Conservation (phyloP, 768 basidiomycete species). For the Serendipita vermifera region DNA sequence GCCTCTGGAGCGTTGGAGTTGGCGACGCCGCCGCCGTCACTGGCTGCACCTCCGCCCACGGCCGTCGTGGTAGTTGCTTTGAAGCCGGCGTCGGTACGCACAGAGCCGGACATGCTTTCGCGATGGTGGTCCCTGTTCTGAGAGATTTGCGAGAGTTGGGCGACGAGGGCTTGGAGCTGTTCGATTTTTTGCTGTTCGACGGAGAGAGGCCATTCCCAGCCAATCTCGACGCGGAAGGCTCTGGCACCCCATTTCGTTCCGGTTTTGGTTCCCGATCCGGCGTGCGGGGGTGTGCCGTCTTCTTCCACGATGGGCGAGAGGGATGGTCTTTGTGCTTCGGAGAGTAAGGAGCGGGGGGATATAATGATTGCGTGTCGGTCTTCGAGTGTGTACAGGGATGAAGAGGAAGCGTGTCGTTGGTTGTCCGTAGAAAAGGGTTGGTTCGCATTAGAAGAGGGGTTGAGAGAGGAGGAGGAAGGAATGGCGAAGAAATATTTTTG, state of each 20-base stretch:
- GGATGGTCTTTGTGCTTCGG: not conserved
- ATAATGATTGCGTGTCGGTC: constrained; percentile 8
- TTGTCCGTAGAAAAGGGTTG: too few relatives aligned
- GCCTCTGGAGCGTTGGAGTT: not conserved
- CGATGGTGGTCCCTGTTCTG: too few relatives aligned
- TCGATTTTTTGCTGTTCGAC: not conserved
- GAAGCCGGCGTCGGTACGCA: too few relatives aligned
- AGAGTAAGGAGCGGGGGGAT: not conserved
- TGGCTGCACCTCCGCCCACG: not conserved
- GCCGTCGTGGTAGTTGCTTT: too few relatives aligned
- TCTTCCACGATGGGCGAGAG: not conserved
- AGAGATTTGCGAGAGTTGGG: not conserved
- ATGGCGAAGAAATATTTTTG: not conserved
- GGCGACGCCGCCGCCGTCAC: not conserved
- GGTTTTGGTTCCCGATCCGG: too few relatives aligned
- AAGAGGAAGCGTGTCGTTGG: too few relatives aligned
- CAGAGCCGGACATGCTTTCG: too few relatives aligned
- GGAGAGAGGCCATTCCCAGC: not conserved
- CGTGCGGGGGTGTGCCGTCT: too few relatives aligned
- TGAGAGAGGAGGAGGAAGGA: too few relatives aligned
- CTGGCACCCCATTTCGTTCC: not conserved
- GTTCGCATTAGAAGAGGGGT: too few relatives aligned
- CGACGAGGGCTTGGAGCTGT: constrained; percentile 4
- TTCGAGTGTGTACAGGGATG: not conserved
- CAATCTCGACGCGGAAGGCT: not conserved